A percentile compares a stretch with the other conserved stretches of the same genome.
These are phyloP conservation scores for Diversispora epigaea DNA, from an alignment of 192 early-diverging fungal genomes.

Conservation along the genomic window DNA sequence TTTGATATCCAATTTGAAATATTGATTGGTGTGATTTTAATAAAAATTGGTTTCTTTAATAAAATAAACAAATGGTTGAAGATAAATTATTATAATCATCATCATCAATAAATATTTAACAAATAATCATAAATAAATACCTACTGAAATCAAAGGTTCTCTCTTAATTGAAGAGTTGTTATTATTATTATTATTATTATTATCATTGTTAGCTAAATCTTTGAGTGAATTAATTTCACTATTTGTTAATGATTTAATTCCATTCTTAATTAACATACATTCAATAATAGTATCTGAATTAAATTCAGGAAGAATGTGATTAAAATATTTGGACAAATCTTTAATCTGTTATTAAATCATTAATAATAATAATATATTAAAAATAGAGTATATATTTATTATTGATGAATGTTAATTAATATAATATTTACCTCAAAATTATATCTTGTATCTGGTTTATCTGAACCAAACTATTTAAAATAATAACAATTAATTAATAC, in stretches of 20 bases:
- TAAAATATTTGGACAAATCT: conserved; percentile 38
- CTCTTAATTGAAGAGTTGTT: too few species aligned
- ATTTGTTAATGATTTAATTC: conserved; percentile 32
- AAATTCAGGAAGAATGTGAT: background rate
- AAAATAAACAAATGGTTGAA: too few species aligned
- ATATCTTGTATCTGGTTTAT: conserved; percentile 88
- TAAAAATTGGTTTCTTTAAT: too few species aligned
- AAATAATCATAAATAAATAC: too few species aligned
- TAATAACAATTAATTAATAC: background rate
- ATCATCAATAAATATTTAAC: too few species aligned
- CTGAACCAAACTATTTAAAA: conserved; percentile 70
- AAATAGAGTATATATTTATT: background rate
- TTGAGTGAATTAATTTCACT: background rate
- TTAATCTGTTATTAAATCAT: conserved; percentile 32
- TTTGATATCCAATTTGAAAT: too few species aligned
- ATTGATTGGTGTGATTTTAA: too few species aligned
- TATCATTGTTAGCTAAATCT: background rate
- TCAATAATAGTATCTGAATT: conserved; percentile 43
- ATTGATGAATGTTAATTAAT: background rate
- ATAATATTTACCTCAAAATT: conserved; percentile 66
- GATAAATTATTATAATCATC: too few species aligned
- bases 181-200: background rate
- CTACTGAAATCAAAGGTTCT: too few species aligned
- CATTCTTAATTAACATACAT: conserved; percentile 51
- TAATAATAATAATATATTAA: conserved; percentile 4